A percentile compares a stretch with the other conserved stretches of the same genome.
These are phyloP conservation scores for Luvunga scandens DNA, from an alignment of 345 rosid genomes.

Conservation along the genomic window DNA sequence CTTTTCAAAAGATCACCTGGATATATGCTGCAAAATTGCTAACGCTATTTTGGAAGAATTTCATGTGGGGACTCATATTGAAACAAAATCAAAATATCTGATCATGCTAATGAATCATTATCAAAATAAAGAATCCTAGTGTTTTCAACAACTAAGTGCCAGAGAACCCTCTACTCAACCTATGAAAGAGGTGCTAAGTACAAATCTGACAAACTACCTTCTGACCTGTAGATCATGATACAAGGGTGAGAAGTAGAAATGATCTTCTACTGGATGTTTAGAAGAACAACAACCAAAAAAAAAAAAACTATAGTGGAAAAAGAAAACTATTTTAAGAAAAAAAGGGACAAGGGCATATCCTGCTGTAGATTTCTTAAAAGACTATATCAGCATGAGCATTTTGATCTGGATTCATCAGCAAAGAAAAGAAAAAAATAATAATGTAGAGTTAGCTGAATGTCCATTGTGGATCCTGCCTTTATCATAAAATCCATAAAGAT, in stretches of 20 bases:
- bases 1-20: too few species aligned
- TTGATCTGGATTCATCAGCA: background rate
- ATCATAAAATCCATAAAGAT: background rate
- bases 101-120: background rate
- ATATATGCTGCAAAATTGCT: too few species aligned
- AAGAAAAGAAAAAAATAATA: background rate
- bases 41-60: too few species aligned
- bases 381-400: background rate
- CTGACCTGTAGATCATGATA: background rate
- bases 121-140: slow-evolving; percentile 4
- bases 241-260: too few species aligned
- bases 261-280: too few species aligned
- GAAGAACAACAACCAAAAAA: too few species aligned
- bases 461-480: background rate
- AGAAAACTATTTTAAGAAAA: background rate
- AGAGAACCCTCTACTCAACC: background rate
- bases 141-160: background rate
- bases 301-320: background rate
- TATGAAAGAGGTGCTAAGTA: background rate
- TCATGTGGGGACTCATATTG: background rate
- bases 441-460: background rate
- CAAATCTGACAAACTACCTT: slow-evolving; percentile 1
- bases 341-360: background rate
- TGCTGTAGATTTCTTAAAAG: background rate
- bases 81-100: background rate